Evolutionary conservation across 176 grass and related monocot species (phyloP).

Genomic region (Juncus effusus): DNA sequence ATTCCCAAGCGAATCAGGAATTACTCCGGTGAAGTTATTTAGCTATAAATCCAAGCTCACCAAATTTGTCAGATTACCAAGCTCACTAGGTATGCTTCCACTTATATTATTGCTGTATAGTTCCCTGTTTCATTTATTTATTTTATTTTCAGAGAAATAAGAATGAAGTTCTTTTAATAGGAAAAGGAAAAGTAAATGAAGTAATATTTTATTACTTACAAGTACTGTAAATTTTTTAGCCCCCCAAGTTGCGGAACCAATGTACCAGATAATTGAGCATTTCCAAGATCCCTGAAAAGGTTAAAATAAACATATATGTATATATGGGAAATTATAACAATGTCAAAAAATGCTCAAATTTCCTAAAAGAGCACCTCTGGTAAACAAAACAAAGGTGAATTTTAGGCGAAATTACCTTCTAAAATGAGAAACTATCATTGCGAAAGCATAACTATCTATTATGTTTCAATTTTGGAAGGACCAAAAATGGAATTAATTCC

Average conservation of each 20-base stretch:
- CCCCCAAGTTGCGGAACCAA: conserved; percentile 55
- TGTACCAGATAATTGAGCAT: conserved; percentile 55
- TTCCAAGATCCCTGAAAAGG: conserved; percentile 71
- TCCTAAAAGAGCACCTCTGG: no score
- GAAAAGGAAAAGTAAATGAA: neutral
- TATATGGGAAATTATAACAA: neutral
- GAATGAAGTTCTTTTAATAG: neutral
- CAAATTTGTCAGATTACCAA: conserved; percentile 68
- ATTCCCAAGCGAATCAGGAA: conserved; percentile 55
- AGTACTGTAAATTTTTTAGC: conserved; percentile 68
- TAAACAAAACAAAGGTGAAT: no score
- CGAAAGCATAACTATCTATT: no score
- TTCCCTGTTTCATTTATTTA: conserved; percentile 45
- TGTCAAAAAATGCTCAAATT: neutral
- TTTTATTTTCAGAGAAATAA: no score
- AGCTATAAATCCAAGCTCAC: conserved; percentile 85
- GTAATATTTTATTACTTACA: conserved; percentile 50
- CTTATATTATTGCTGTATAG: conserved; percentile 80
- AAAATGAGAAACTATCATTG: no score
- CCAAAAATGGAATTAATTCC: no score
- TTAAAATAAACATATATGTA: neutral
- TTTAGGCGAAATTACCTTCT: no score
- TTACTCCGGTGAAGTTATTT: conserved; percentile 45
- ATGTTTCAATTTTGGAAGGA: no score
- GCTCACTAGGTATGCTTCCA: conserved; percentile 57